phyloP scores from a whole-genome alignment of 2,329 filamentous ascomycete species.

The Trichoderma sp. region DNA sequence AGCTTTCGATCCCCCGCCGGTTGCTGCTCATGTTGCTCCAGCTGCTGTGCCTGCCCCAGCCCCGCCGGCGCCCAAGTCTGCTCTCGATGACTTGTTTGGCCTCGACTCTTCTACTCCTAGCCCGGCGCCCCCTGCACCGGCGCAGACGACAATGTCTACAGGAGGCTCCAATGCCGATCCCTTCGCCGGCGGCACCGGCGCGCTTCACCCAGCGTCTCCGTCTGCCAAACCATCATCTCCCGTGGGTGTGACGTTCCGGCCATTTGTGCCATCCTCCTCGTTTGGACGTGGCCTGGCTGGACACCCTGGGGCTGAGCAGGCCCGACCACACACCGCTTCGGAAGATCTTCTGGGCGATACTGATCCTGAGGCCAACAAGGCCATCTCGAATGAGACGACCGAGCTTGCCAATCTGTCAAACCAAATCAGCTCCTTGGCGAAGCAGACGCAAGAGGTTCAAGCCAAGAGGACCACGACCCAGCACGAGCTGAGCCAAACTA shows the following conservation, averaged over 20 bases:
- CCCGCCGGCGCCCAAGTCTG: conserved; percentile 67
- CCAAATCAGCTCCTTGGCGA: conserved; percentile 86
- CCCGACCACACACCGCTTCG: conserved; percentile 49
- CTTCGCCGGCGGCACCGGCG: conserved; percentile 57
- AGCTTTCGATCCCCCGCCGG: conserved; percentile 54
- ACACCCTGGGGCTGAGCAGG: conserved; percentile 56
- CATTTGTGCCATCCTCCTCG: conserved; percentile 87
- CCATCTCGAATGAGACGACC: conserved; percentile 82
- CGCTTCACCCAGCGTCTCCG: conserved; percentile 57
- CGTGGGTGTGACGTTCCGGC: conserved; percentile 69
- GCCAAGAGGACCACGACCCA: conserved; percentile 77
- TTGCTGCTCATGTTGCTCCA: conserved; percentile 26
- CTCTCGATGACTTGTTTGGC: conserved; percentile 91
- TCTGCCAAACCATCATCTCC: conserved; percentile 49
- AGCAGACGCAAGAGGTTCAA: conserved; percentile 92
- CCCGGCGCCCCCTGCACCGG: conserved; percentile 56
- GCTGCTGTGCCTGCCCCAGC: conserved; percentile 33
- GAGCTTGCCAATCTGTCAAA: conserved; percentile 96
- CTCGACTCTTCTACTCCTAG: conserved; percentile 67
- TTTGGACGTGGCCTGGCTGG: conserved; percentile 83
- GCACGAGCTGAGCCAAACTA: conserved; percentile 78
- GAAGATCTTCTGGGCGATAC: conserved; percentile 91
- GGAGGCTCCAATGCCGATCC: conserved; percentile 72
- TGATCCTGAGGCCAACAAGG: conserved; percentile 85
- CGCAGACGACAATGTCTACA: conserved; percentile 67